Conservation (phyloP, 495 filamentous ascomycete species). For the Wilcoxina mikolae region DNA sequence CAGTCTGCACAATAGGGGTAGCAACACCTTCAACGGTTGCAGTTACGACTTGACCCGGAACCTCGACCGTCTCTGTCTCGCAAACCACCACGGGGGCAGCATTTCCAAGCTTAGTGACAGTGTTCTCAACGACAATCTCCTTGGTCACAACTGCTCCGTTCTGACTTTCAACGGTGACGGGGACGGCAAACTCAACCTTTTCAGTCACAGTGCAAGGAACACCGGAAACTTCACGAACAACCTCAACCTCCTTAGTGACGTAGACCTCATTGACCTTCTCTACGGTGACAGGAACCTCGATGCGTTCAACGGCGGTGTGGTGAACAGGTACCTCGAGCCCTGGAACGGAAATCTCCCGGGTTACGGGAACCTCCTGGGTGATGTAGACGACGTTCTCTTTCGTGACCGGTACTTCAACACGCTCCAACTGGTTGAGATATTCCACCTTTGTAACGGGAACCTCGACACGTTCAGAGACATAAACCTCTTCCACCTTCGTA, state of each 20-base stretch:
- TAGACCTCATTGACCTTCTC: not conserved
- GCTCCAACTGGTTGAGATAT: not conserved
- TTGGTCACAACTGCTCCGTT: conserved; percentile 11
- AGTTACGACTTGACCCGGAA: conserved; percentile 12
- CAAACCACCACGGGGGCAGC: conserved; percentile 15
- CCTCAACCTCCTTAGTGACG: not conserved
- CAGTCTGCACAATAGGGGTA: conserved; percentile 12
- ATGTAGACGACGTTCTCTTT: not conserved
- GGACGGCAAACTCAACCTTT: conserved; percentile 2
- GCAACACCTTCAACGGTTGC: conserved; percentile 10
- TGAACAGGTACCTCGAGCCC: not conserved
- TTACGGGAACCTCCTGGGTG: not conserved
- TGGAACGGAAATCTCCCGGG: not conserved
- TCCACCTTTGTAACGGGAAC: conserved; percentile 16
- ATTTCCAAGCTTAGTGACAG: conserved; percentile 9
- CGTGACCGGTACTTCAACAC: not conserved
- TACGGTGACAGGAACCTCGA: not conserved
- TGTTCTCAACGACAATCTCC: conserved; percentile 9
- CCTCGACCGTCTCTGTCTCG: conserved; percentile 13
- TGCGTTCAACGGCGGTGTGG: not conserved
- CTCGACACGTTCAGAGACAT: conserved; percentile 9
- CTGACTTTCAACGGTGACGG: conserved; percentile 8
- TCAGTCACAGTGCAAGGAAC: not conserved
- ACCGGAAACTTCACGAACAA: no score
- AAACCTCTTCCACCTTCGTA: conserved; percentile 11